Base-by-base conservation (phyloP, 2,329 filamentous ascomycete species). In the Aspergillus caelatus region DNA sequence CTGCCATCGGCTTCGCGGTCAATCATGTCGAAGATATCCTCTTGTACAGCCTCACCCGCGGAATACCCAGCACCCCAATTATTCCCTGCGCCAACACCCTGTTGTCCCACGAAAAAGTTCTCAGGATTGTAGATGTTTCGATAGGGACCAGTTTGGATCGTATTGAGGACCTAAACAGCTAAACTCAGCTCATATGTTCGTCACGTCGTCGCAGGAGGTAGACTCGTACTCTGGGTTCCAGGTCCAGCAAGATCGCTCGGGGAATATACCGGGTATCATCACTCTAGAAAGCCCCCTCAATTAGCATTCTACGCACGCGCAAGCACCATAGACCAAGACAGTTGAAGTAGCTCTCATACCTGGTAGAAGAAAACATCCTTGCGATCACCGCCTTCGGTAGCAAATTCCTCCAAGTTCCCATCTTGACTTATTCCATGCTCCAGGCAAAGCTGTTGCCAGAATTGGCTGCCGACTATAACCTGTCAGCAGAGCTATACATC, bases 351-450 rank as follows among this genome's bases (percentile, higher is more conserved):
- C 16, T 7, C n/a, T 50, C 70, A 30, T 68, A 83, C 83, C 77
- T 90, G 94, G 83, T 98, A 99, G 86, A 97, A 98, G 82, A 98
- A 98, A 65, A 99, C 95, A 80, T 99, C 95, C 79, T 99, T 99
- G 72, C 95, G 90, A 81, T 99, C 95, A 70, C 94, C 94, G 75
- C 95, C 95, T 79, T 98, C 95, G 57, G 93, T 97, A 75, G 95
- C 95, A 82, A 97, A 97, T 79, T 97, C 94, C 77, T 97, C 94
- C 63, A 99, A 86, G 78, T 98, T 98, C 63, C 95, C 95, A 81
- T 98, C 93, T 77, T 95, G 93, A 74, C 91, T 97, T 82, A 99
- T 99, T 66, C 96, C 95, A 77, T 99, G 95, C 81, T 99, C 95
- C 78, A 94, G 91, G 80, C 95, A 99, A 65, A 98, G 88, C 81